A percentile compares a stretch with the other conserved stretches of the same genome.
Evolutionary conservation across 176 grass and related monocot species (phyloP).

Genomic region (Avena sativa): DNA sequence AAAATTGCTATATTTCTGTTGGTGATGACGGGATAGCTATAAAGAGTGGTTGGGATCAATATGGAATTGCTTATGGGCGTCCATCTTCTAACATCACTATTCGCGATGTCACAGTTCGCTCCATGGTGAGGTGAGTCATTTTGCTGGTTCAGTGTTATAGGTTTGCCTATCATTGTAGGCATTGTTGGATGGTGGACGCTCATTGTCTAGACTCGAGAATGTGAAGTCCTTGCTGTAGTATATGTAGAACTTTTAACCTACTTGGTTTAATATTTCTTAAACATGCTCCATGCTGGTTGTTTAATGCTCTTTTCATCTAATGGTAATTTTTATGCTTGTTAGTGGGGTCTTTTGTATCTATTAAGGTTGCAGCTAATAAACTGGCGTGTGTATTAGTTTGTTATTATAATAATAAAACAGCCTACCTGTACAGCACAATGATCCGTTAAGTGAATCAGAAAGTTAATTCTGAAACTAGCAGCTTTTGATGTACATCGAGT

Average conservation of each 20-base stretch:
- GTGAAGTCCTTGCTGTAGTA: neutral
- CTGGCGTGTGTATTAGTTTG: neutral
- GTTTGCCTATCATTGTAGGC: neutral
- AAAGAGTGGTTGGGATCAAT: constrained; percentile 98
- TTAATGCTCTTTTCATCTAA: constrained; percentile 6
- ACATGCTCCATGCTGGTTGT: neutral
- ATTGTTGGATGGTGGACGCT: neutral
- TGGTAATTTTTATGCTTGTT: neutral
- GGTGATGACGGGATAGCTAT: constrained; percentile 95
- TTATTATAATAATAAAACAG: neutral
- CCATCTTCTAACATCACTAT: constrained; percentile 83
- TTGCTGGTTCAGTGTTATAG: constrained; percentile 4
- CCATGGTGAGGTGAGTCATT: constrained; percentile 72
- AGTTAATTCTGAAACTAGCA: neutral
- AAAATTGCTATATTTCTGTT: constrained; percentile 90
- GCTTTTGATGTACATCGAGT: constrained; percentile 1
- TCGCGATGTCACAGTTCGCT: constrained; percentile 70
- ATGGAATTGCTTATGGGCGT: constrained; percentile 83
- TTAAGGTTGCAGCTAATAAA: neutral
- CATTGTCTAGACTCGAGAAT: neutral
- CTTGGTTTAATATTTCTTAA: constrained; percentile 5
- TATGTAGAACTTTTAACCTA: neutral
- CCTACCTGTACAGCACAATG: neutral
- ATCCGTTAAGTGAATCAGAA: neutral
- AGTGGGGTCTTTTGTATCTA: neutral